phyloP scores from a whole-genome alignment of 164 flowering plant species.

The Chimonanthus salicifolius region DNA sequence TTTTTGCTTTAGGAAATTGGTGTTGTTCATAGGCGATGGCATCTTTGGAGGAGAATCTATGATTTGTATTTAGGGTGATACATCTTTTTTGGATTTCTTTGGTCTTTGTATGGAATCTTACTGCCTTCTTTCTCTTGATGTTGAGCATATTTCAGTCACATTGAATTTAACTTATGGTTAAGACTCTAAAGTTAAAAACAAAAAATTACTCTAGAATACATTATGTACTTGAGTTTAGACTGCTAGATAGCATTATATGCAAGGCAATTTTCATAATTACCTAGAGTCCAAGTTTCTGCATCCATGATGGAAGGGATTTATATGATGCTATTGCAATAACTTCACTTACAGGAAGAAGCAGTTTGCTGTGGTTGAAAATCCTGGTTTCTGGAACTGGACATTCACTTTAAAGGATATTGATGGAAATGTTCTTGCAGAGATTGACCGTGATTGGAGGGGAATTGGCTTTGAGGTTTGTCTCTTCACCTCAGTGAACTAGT shows the following conservation, averaged over 20 bases:
- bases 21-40: constrained; percentile 96
- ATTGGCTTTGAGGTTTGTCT: constrained; percentile 85
- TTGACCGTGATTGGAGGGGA: constrained; percentile 97
- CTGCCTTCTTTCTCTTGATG: not conserved
- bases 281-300: not conserved
- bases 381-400: constrained; percentile 97
- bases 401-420: constrained; percentile 85
- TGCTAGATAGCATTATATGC: too few relatives aligned
- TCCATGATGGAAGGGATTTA: not conserved
- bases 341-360: constrained; percentile 54
- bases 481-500: constrained; percentile 6
- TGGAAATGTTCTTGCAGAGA: constrained; percentile 78
- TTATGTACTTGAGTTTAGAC: not conserved
- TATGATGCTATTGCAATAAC: not conserved
- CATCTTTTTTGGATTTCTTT: not conserved
- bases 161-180: too few relatives aligned
- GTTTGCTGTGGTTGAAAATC: constrained; percentile 95
- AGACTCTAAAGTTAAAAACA: not conserved
- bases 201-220: too few relatives aligned
- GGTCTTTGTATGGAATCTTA: not conserved
- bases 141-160: not conserved
- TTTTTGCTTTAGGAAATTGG: constrained; percentile 70
- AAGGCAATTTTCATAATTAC: too few relatives aligned
- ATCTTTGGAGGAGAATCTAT: constrained; percentile 95
- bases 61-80: constrained; percentile 92